These are phyloP conservation scores for Euryodendron excelsum DNA, from an alignment of 148 eudicot species.

Conservation along the genomic window DNA sequence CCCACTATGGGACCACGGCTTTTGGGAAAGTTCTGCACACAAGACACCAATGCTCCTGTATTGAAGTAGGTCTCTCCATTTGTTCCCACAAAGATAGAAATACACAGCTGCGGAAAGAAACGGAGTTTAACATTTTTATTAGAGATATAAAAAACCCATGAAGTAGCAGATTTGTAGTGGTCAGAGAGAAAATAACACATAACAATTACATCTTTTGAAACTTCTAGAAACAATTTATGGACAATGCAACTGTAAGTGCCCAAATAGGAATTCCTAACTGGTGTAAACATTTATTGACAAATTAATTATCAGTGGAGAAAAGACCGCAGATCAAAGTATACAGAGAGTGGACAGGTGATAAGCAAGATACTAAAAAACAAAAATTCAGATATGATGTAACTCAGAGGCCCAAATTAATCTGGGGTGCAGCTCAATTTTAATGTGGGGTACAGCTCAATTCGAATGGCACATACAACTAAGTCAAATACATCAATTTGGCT, in stretches of 20 bases:
- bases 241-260: neutral
- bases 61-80: conserved; percentile 63
- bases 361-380: neutral
- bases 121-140: neutral
- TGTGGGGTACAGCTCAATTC: too few species aligned
- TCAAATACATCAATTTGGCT: neutral
- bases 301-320: neutral
- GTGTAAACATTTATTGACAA: neutral
- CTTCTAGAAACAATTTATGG: neutral
- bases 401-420: neutral
- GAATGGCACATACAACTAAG: too few species aligned
- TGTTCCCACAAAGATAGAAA: conserved; percentile 49
- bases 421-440: neutral
- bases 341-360: neutral
- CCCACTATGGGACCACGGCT: conserved; percentile 61
- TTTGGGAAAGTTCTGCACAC: conserved; percentile 67
- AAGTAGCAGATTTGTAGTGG: neutral
- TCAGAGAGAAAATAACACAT: neutral
- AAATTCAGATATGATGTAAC: neutral
- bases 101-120: conserved; percentile 46
- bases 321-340: neutral
- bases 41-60: conserved; percentile 61
- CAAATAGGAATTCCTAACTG: neutral
- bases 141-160: neutral
- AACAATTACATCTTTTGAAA: neutral